Base-by-base conservation (phyloP, 2,329 filamentous ascomycete species). In the Pyrenophora teres region DNA sequence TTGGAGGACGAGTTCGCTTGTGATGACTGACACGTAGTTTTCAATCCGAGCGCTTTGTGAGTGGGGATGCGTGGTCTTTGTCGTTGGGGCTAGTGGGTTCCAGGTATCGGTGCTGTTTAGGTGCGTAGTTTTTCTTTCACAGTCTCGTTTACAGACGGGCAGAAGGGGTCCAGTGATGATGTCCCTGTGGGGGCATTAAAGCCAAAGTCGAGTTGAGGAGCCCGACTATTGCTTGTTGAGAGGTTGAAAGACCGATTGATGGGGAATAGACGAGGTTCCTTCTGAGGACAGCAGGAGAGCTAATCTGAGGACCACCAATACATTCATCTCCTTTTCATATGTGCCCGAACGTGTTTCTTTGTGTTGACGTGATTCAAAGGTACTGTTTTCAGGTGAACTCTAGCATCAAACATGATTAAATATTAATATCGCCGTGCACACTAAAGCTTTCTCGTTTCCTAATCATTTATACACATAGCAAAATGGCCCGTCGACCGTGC, bases 401-500 rank as follows among this genome's bases (percentile, higher is more conserved):
- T 30, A 12, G 27, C 10, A 30, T 30, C 10, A 9, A 4, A 30
- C 12, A 12, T 30, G 9, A 30, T 30, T 30, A 9, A 30, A 5
- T 30, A 30, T 30, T 30, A 13, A 13, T 30, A 12, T 30, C 10
- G 9, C 8, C 27, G 9, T 30, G 27, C 27, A 30, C 3, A 9
- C 27, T 10, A 13, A 30, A 9, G 10, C 9, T 9, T 9, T 30
- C 10, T 13, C 10, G 12, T 30, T 30, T 13, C 2, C 25, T 27
- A 10, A 23, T 44, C 63, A 70, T 59, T 69, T 59, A 56, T 80
- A 80, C 5, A 78, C 64, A 54, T 80, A 80, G 59, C 78, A 80
- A 41, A 80, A 77, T 16, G 75, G 77, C 1, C 78, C 78, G n/a
- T 59, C 73, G 13, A 77, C 69, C 3, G 78, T 79, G 41, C 75